Conservation (phyloP, 1,284 basidiomycete genomes). For the Irpex sp. region DNA sequence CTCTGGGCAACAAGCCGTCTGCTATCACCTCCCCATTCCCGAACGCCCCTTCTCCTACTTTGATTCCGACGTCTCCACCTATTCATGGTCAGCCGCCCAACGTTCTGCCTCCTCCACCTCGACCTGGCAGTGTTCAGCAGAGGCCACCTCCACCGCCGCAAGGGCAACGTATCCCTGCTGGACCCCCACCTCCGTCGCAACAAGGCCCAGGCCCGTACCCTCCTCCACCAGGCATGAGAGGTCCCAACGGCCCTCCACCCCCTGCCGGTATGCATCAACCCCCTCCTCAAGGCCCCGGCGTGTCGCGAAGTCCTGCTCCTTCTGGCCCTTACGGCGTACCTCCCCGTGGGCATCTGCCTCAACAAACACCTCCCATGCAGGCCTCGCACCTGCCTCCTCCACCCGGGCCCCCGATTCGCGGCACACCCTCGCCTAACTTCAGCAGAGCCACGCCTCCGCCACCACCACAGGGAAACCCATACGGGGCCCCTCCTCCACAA, state of each 20-base stretch:
- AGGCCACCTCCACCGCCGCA: slow-evolving; percentile 28
- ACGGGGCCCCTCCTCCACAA: slow-evolving; percentile 17
- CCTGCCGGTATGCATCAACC: slow-evolving; percentile 31
- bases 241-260: slow-evolving; percentile 32
- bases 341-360: slow-evolving; percentile 24
- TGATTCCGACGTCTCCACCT: slow-evolving; percentile 44
- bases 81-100: slow-evolving; percentile 39
- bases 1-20: slow-evolving; percentile 45
- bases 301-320: slow-evolving; percentile 14
- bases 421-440: slow-evolving; percentile 38
- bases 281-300: slow-evolving; percentile 31
- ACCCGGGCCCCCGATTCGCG: slow-evolving; percentile 31
- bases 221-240: slow-evolving; percentile 25
- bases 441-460: slow-evolving; percentile 20
- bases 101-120: slow-evolving; percentile 54
- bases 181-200: slow-evolving; percentile 15
- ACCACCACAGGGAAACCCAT: slow-evolving; percentile 18
- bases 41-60: slow-evolving; percentile 48
- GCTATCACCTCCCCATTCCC: slow-evolving; percentile 91
- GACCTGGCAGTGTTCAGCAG: slow-evolving; percentile 57
- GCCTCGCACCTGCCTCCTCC: slow-evolving; percentile 24
- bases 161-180: slow-evolving; percentile 29
- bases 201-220: slow-evolving; percentile 32
- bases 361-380: slow-evolving; percentile 23
- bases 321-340: slow-evolving; percentile 36